Conservation (phyloP, 257 asterid genomes). For the Hygrophila difformis region DNA sequence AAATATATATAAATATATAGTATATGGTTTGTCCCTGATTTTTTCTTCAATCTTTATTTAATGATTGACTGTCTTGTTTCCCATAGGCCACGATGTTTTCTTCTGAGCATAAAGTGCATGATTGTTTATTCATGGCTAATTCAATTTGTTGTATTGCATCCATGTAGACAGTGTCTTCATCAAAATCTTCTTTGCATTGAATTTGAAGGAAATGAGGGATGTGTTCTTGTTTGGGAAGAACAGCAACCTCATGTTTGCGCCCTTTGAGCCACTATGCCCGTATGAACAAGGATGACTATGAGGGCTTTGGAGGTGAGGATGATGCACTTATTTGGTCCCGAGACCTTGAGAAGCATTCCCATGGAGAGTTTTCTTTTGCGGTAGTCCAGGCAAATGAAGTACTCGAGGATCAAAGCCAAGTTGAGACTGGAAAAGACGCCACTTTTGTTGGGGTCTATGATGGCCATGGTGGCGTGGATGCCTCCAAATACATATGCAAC, state of each 20-base stretch:
- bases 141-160: constrained; percentile 3
- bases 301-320: constrained; percentile 36
- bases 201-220: constrained; percentile 65
- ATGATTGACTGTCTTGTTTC: too few species aligned
- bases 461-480: constrained; percentile 85
- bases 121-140: constrained; percentile 6
- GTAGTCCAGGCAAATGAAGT: constrained; percentile 61
- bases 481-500: constrained; percentile 46
- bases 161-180: constrained; percentile 20
- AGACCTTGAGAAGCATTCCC: constrained; percentile 75
- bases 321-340: constrained; percentile 59
- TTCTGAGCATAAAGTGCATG: neutral
- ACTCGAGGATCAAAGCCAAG: constrained; percentile 76
- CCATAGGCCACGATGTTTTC: neutral
- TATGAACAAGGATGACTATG: constrained; percentile 60
- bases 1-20: too few species aligned
- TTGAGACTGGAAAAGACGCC: constrained; percentile 49
- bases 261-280: constrained; percentile 75
- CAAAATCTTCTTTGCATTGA: constrained; percentile 25
- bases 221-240: constrained; percentile 60
- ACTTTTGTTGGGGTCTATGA: constrained; percentile 80
- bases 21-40: too few species aligned
- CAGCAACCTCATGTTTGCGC: constrained; percentile 44
- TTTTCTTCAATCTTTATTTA: too few species aligned
- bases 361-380: constrained; percentile 71